Evolutionary conservation across 768 basidiomycete genomes (phyloP).

Genomic region (Udeniomyces megalosporus): DNA sequence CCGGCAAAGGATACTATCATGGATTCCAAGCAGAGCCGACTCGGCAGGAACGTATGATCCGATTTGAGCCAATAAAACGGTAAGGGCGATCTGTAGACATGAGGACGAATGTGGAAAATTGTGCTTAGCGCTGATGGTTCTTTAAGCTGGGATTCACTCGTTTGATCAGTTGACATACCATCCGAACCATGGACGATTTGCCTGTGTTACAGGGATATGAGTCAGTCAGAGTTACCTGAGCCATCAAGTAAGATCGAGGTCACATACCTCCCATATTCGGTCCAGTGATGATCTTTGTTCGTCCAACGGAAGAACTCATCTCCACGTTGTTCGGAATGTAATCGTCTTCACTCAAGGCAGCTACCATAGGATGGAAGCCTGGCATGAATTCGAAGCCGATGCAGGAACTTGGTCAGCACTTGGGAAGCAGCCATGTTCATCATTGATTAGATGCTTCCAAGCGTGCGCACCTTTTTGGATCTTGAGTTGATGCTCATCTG

Average conservation of each 20-base stretch:
- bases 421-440: too few relatives aligned
- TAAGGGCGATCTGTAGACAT: too few relatives aligned
- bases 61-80: conserved; percentile 59
- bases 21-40: conserved; percentile 53
- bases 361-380: conserved; percentile 87
- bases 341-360: conserved; percentile 55
- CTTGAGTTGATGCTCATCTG: conserved; percentile 44
- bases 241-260: background rate
- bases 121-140: too few relatives aligned
- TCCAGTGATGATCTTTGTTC: conserved; percentile 39
- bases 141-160: too few relatives aligned
- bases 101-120: too few relatives aligned
- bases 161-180: too few relatives aligned
- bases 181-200: conserved; percentile 43
- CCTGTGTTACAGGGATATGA: background rate
- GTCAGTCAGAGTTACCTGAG: background rate
- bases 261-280: conserved; percentile 35
- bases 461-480: conserved; percentile 37
- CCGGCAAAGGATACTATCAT: conserved; percentile 71
- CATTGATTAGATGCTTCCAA: too few relatives aligned
- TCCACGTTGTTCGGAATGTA: conserved; percentile 45
- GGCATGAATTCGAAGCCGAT: too few relatives aligned
- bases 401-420: too few relatives aligned
- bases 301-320: conserved; percentile 9
- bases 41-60: conserved; percentile 68